Conservation (phyloP, 768 basidiomycete genomes). For the Paxillus involutus region DNA sequence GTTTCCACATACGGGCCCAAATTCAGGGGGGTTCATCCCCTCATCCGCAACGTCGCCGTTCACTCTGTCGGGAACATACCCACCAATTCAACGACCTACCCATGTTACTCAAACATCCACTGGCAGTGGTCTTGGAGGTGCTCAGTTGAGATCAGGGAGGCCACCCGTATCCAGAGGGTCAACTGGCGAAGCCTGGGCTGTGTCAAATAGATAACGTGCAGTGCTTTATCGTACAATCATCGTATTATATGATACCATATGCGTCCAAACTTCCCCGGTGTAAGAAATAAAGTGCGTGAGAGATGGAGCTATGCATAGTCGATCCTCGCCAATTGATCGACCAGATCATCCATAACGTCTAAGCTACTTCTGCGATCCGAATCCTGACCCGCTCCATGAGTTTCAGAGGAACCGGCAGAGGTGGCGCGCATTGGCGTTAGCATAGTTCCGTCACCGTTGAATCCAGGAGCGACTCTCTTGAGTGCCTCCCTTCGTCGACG, state of each 20-base stretch:
- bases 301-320: conserved; percentile 16
- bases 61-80: conserved; percentile 11
- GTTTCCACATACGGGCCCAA: conserved; percentile 8
- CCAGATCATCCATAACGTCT: conserved; percentile 80
- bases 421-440: conserved; percentile 34
- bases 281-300: background rate
- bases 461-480: conserved; percentile 80
- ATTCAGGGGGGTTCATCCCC: background rate
- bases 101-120: conserved; percentile 6
- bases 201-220: conserved; percentile 8
- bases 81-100: conserved; percentile 13
- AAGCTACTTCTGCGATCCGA: conserved; percentile 17
- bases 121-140: conserved; percentile 7
- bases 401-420: conserved; percentile 11
- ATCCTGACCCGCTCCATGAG: background rate
- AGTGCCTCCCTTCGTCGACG: conserved; percentile 61
- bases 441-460: conserved; percentile 61
- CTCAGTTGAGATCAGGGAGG: conserved; percentile 10
- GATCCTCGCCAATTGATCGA: conserved; percentile 76
- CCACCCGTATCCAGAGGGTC: conserved; percentile 11
- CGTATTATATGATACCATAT: background rate
- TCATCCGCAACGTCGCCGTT: conserved; percentile 3
- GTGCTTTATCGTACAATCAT: background rate
- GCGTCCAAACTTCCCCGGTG: background rate
- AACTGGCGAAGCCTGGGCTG: conserved; percentile 14